Evolutionary conservation across 148 eudicot species (phyloP), one percentile per base, ranked within the genome.

Genomic region (Rhododendron molle): DNA sequence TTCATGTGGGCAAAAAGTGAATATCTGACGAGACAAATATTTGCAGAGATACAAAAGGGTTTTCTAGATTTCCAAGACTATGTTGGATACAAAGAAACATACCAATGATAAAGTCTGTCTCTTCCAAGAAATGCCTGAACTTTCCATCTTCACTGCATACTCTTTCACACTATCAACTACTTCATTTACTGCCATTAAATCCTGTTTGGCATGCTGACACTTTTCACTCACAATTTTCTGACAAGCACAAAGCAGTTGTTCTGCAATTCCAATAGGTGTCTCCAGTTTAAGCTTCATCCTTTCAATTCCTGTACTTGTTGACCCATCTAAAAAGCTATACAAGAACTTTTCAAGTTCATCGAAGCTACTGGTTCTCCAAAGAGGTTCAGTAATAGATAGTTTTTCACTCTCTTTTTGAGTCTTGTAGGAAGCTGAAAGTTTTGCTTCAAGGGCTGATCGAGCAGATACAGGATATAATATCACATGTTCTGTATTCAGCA

Each of bases 231-330:
- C 92, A 82, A 89, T 89, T 83, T 93, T 92, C 84, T 93, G 99
- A 90, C 95, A 97, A 44, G 98, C 91, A 87, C 91, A 92, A 88
- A 97, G 93, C 43, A 97, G 88, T 76, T 92, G 98, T 84, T 95
- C 98, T 1, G 98, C 94, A 87, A 97, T 97, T 86, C 87, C 77
- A 82, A 97, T 87, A 26, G 99, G 99, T 81, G 99, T 97, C 90
- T 92, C 94, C 73, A 97, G 95, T 91, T 97, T 97, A 78, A 97
- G 94, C 89, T 89, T 94, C 89, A 94, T 92, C 90, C 99, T 93
- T 89, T 97, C 98, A 78, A 92, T 89, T 83, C 99, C 99, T 76
- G 92, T 91, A 90, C 88, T 91, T 32, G 99, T 95, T 50, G 99
- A 91, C 26, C 91, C 90, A 91, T 97, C 98, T 88, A 97, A 85